Base-by-base conservation (phyloP, 179 eudicot species). In the Silene coronaria region DNA sequence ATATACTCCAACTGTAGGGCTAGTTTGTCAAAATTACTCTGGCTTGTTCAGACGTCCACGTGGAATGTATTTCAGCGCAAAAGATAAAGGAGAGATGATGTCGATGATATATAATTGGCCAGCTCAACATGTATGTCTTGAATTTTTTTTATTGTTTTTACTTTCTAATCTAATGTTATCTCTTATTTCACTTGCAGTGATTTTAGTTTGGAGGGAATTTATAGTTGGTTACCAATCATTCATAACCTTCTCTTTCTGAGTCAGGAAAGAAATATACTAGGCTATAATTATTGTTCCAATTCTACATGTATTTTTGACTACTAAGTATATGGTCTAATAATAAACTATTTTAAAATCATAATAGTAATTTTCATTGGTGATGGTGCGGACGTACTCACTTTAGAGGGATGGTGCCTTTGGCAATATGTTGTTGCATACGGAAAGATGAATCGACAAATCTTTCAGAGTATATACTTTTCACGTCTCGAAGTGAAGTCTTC, bases 41-140 rank as follows among this genome's bases (percentile, higher is more conserved):
- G 99, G 99, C 76, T 87, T 96, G 86, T 93, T 91, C 88, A 87
- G 99, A 88, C 97, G 99, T 67, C 97, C 99, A 16, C 95, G 99
- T 71, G 99, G 99, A 77, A 96, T 96, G 99, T 96, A 96, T 77
- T 96, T 96, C 86, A 88, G 99, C 70, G 99, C 97, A 62, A 93
- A 88, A 80, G 99, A 96, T 80, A 93, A 87, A 83, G 97, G 99
- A 83, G 99, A 96, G 87, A 96, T 96, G 99, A 96, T 96, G 97
- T 96, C 99, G 72, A 96, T 96, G 99, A 93, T 96, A 79, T 96
- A 89, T 61, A 96, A 96, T 80, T 96, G 99, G 99, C 99, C 99
- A 24, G 77, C 97, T 81, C 75, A 81, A 55, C 81, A 89, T 83
- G 99, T 95, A 87, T 82, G 79, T 28, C 71, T 28, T 77, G 61